These are phyloP conservation scores for Dittrichia graveolens DNA, from an alignment of 129 eudicot species.

Conservation along the genomic window DNA sequence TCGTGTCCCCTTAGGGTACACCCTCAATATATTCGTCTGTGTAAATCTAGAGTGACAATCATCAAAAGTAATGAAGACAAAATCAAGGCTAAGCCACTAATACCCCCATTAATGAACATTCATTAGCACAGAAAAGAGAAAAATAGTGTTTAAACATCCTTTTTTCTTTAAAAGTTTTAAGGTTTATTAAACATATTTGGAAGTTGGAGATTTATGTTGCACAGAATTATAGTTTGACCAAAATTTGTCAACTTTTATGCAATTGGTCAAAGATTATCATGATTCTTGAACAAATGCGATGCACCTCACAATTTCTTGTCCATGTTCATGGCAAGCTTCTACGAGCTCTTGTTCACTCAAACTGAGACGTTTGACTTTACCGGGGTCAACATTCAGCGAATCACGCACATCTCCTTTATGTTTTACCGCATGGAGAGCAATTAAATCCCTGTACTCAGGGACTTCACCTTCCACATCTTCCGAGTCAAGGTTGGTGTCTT, in stretches of 20 bases:
- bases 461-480: conserved; percentile 34
- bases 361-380: conserved; percentile 49
- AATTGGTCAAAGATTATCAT: not conserved
- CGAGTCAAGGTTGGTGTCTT: conserved; percentile 31
- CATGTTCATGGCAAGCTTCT: conserved; percentile 44
- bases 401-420: conserved; percentile 34
- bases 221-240: not conserved
- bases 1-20: conserved; percentile 66
- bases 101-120: not conserved
- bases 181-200: not conserved
- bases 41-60: conserved; percentile 42
- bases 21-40: conserved; percentile 53
- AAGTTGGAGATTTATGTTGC: not conserved
- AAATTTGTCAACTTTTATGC: not conserved
- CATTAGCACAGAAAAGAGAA: no score
- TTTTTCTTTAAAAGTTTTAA: not conserved
- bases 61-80: not conserved
- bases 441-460: conserved; percentile 49
- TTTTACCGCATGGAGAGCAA: conserved; percentile 49
- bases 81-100: not conserved
- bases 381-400: conserved; percentile 37
- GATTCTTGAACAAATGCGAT: not conserved
- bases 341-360: conserved; percentile 52
- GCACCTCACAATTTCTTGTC: conserved; percentile 49
- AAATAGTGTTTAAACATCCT: not conserved